phyloP scores from a whole-genome alignment of 2,329 filamentous ascomycete genomes.

The Leptographium procerum region DNA sequence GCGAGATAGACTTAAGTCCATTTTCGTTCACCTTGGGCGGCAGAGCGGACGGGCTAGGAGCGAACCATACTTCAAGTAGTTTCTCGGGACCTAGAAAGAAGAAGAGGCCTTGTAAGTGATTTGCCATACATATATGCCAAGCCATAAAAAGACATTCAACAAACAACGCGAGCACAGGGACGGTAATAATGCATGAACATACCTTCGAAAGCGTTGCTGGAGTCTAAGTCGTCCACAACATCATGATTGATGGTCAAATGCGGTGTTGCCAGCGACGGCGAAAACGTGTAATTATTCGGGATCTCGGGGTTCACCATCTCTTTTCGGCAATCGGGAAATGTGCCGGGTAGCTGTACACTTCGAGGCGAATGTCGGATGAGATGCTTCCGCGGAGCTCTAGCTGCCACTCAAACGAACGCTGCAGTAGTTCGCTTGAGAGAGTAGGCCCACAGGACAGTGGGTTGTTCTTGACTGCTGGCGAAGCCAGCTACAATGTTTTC shows the following conservation, averaged over 20 bases:
- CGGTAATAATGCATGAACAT: not conserved
- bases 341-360: not conserved
- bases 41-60: slow-evolving; percentile 62
- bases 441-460: slow-evolving; percentile 80
- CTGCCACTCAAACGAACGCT: slow-evolving; percentile 96
- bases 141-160: not conserved
- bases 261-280: slow-evolving; percentile 71
- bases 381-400: slow-evolving; percentile 78
- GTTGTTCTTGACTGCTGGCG: slow-evolving; percentile 59
- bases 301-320: slow-evolving; percentile 81
- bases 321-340: slow-evolving; percentile 16
- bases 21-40: slow-evolving; percentile 57
- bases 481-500: slow-evolving; percentile 64
- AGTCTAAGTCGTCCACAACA: slow-evolving; percentile 85
- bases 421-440: slow-evolving; percentile 86
- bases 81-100: slow-evolving; percentile 68
- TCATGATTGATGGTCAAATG: slow-evolving; percentile 95
- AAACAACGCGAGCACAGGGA: slow-evolving; percentile 1
- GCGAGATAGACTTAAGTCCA: slow-evolving; percentile 76
- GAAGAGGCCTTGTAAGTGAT: not conserved
- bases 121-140: not conserved
- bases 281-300: slow-evolving; percentile 70
- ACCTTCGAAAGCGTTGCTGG: slow-evolving; percentile 93
- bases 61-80: slow-evolving; percentile 97
- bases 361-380: not conserved